Percentiles rank a stretch among this genome's conserved stretches.
These are phyloP conservation scores for Podospora pseudopauciseta DNA, from an alignment of 495 filamentous ascomycete genomes.

Conservation along the genomic window DNA sequence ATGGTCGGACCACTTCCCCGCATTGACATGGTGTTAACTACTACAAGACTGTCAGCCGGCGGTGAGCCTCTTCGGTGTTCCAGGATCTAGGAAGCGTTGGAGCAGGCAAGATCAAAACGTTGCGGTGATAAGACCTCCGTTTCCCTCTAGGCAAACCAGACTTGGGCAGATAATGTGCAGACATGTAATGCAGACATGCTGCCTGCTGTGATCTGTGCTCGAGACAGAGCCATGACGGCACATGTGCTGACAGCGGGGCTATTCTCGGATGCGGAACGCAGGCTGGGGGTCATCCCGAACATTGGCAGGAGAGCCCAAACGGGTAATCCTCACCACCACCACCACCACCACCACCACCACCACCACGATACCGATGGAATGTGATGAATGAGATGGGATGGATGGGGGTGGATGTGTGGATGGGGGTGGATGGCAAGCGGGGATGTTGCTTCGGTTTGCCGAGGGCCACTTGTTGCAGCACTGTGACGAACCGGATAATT, in stretches of 20 bases:
- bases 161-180: neutral
- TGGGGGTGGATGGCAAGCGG: neutral
- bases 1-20: neutral
- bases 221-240: neutral
- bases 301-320: slow-evolving; percentile 12
- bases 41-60: neutral
- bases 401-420: neutral
- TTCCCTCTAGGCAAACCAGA: neutral
- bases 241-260: neutral
- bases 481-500: slow-evolving; percentile 19
- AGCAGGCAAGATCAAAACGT: neutral
- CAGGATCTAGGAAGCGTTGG: neutral
- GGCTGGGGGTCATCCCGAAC: neutral
- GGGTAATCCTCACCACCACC: neutral
- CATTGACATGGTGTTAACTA: neutral
- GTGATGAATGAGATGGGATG: neutral
- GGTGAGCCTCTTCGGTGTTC: neutral
- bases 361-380: neutral
- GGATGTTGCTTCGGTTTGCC: slow-evolving; percentile 13
- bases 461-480: slow-evolving; percentile 8
- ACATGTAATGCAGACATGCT: neutral
- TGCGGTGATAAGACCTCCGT: neutral
- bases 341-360: too few relatives aligned
- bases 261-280: neutral
- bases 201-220: neutral